Evolutionary conservation across 2,329 filamentous ascomycete species (phyloP).

Genomic region (Chalaropsis ovoidea): DNA sequence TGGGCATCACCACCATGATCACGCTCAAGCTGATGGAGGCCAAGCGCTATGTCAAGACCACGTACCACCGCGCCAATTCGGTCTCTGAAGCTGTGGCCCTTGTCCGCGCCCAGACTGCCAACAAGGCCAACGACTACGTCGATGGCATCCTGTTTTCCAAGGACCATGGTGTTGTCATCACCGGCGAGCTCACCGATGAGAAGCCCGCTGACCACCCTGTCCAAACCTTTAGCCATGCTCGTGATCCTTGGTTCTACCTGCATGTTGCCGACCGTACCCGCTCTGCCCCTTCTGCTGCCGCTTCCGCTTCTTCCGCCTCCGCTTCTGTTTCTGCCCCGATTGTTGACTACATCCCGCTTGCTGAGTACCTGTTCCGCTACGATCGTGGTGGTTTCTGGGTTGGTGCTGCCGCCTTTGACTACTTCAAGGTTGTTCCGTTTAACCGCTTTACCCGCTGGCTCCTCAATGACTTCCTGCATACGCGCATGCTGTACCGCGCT

Average conservation of each 20-base stretch:
- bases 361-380: constrained; percentile 67
- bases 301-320: constrained; percentile 1
- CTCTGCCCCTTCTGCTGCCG: constrained; percentile 26
- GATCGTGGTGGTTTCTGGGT: constrained; percentile 70
- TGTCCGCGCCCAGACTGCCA: constrained; percentile 40
- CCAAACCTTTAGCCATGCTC: constrained; percentile 50
- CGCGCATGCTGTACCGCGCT: constrained; percentile 62
- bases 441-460: constrained; percentile 55
- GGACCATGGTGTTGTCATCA: constrained; percentile 55
- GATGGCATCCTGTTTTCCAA: constrained; percentile 60
- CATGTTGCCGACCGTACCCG: constrained; percentile 47
- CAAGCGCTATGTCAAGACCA: constrained; percentile 50
- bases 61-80: constrained; percentile 47
- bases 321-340: constrained; percentile 27
- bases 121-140: constrained; percentile 53
- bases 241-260: constrained; percentile 69
- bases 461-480: constrained; percentile 63
- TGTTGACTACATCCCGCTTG: constrained; percentile 53
- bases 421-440: constrained; percentile 57
- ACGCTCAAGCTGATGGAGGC: constrained; percentile 55
- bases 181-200: constrained; percentile 51
- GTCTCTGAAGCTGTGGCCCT: constrained; percentile 40
- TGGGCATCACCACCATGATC: constrained; percentile 57
- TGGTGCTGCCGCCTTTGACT: constrained; percentile 53
- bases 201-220: constrained; percentile 33